Conservation (phyloP, 1,139 yeast genomes). For the Diutina mesorugosa region DNA sequence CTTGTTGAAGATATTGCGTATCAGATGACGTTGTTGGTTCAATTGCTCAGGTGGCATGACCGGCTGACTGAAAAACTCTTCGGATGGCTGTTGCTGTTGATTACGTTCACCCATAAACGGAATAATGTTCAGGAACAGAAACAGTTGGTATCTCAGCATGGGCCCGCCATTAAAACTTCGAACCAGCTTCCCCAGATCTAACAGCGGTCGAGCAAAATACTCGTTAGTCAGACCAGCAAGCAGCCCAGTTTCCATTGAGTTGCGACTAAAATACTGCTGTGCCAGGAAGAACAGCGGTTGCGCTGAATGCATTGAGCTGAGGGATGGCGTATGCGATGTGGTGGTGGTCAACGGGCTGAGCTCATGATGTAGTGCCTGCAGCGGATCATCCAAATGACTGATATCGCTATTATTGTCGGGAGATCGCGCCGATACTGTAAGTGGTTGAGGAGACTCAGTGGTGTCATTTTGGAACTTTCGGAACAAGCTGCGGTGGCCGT, state of each 20-base stretch:
- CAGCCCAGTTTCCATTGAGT: neutral
- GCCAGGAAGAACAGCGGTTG: conserved; percentile 37
- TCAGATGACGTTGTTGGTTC: conserved; percentile 21
- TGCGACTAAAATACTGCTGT: conserved; percentile 13
- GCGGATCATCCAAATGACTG: neutral
- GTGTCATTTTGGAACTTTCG: neutral
- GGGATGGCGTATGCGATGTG: conserved; percentile 31
- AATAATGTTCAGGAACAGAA: conserved; percentile 21
- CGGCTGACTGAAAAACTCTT: neutral
- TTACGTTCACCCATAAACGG: conserved; percentile 32
- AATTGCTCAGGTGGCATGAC: neutral
- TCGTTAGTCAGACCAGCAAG: neutral
- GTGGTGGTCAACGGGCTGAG: conserved; percentile 34
- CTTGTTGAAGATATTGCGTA: conserved; percentile 27
- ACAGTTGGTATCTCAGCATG: neutral
- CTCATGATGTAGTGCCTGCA: conserved; percentile 9
- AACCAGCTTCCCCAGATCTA: conserved; percentile 1
- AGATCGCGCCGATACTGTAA: neutral
- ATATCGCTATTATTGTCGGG: neutral
- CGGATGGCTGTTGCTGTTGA: conserved; percentile 5
- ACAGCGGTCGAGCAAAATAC: neutral
- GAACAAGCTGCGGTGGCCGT: neutral
- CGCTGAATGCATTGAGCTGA: conserved; percentile 27
- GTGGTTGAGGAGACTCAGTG: neutral
- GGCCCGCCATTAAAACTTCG: neutral